A percentile compares a stretch with the other conserved stretches of the same genome.
phyloP scores from a whole-genome alignment of 495 filamentous ascomycete species.

The Penicillium simplicissimum region DNA sequence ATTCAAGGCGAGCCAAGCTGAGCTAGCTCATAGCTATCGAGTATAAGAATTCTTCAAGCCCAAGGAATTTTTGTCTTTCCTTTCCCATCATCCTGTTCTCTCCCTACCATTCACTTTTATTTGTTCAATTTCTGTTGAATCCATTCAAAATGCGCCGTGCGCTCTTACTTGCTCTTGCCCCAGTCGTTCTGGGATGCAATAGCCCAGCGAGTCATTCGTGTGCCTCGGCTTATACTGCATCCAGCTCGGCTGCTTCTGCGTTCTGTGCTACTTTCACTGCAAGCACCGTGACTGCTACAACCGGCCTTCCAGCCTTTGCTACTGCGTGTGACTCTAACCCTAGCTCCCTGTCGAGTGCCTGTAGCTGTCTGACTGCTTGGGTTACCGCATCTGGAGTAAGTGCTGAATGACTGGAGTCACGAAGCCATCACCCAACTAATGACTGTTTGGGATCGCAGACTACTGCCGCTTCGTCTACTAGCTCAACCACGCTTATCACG shows the following conservation, averaged over 20 bases:
- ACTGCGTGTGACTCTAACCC: slow-evolving; percentile 27
- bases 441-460: not conserved
- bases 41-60: not conserved
- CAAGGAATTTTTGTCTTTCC: not conserved
- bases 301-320: slow-evolving; percentile 27
- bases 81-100: not conserved
- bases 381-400: slow-evolving; percentile 16
- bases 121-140: slow-evolving; percentile 22
- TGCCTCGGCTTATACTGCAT: slow-evolving; percentile 33
- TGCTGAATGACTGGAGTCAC: not conserved
- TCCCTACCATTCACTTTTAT: not conserved
- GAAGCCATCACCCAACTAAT: not conserved
- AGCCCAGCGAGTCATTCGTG: slow-evolving; percentile 31
- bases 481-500: slow-evolving; percentile 18
- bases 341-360: slow-evolving; percentile 34
- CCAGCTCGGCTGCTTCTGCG: slow-evolving; percentile 25
- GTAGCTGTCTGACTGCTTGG: slow-evolving; percentile 32
- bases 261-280: slow-evolving; percentile 37
- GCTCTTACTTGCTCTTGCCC: slow-evolving; percentile 31
- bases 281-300: slow-evolving; percentile 28
- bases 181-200: slow-evolving; percentile 32
- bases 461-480: slow-evolving; percentile 12
- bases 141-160: slow-evolving; percentile 40
- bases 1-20: not conserved
- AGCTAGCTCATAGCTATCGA: not conserved